Base-by-base conservation (phyloP, 1,139 yeast species). In the Nakaseomyces glabratus region DNA sequence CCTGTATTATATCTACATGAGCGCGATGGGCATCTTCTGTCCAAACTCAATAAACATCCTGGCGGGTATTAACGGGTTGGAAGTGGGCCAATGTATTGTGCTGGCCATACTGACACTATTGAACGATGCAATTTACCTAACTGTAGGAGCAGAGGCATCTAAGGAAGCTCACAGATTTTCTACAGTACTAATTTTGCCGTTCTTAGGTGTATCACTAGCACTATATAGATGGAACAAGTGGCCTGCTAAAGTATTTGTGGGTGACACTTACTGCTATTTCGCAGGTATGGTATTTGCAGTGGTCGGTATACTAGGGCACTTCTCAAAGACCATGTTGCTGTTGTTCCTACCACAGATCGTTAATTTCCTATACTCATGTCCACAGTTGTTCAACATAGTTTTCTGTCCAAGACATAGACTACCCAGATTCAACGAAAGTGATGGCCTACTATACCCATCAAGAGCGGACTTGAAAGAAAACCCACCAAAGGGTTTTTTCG, bases 231-330 rank as follows among this genome's bases (percentile, higher is more conserved):
- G 69, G 64, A 90, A 90, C 57, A 82, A 90, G 80, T 90, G 68
- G 63, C 98, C 98, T 1, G 86, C 98, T 0, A 62, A 63, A 39
- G 97, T 85, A 1, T 90, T 90, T 63, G 99, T 93, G 3, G 99
- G 99, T 16, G 99, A 90, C 55, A 90, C 98, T 0, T 93, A 82
- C 63, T 90, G 99, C 60, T 90, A 93, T 60, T 86, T 90, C 58
- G 85, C 95, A 20, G 99, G 99, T 3, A 90, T 90, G 98, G 95
- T 90, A 1, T 88, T 90, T 60, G 98, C 97, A 0, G 93, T 88
- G 24, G 95, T 85, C 18, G 97, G 97, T 2, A 93, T 90, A 28
- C 69, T 85, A 41, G 97, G 97, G 1, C 99, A 90, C 62, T 93
- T 88, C 57, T 84, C 96, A 32, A 90, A 90, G 60, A 90, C 99